A percentile compares a stretch with the other conserved stretches of the same genome.
Conservation (phyloP, 768 basidiomycete species). For the Xerocomus potaroensis region DNA sequence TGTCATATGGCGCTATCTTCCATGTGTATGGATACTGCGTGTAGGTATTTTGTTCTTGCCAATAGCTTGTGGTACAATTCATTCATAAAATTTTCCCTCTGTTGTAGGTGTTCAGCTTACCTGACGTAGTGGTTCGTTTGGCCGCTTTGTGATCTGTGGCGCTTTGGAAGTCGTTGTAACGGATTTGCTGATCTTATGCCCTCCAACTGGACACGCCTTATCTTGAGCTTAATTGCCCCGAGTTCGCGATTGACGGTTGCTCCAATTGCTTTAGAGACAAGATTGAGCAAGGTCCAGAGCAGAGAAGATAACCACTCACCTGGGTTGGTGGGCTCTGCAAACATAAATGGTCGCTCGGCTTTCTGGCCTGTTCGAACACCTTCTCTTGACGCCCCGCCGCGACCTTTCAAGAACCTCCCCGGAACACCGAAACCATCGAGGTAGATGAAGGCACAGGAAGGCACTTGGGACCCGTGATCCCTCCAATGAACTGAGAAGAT, state of each 20-base stretch:
- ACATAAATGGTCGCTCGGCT: conserved; percentile 59
- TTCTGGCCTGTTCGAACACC: conserved; percentile 47
- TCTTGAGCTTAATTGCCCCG: conserved; percentile 53
- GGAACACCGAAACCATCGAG: conserved; percentile 62
- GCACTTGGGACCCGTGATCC: conserved; percentile 50
- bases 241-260: conserved; percentile 32
- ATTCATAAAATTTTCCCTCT: conserved; percentile 1
- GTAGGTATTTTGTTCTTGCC: conserved; percentile 36
- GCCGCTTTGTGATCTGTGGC: conserved; percentile 33
- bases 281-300: neutral
- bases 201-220: conserved; percentile 33
- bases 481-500: conserved; percentile 61
- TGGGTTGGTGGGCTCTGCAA: conserved; percentile 38
- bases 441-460: conserved; percentile 58
- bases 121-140: conserved; percentile 43
- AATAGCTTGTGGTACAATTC: conserved; percentile 40
- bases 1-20: conserved; percentile 47
- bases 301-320: conserved; percentile 30
- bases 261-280: conserved; percentile 4
- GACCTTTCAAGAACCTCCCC: conserved; percentile 57
- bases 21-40: conserved; percentile 50
- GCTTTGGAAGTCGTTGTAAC: conserved; percentile 31
- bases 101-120: conserved; percentile 29
- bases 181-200: conserved; percentile 40
- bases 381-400: conserved; percentile 49